phyloP scores from a whole-genome alignment of 345 rosid genomes.

The Lepidium aucheri region DNA sequence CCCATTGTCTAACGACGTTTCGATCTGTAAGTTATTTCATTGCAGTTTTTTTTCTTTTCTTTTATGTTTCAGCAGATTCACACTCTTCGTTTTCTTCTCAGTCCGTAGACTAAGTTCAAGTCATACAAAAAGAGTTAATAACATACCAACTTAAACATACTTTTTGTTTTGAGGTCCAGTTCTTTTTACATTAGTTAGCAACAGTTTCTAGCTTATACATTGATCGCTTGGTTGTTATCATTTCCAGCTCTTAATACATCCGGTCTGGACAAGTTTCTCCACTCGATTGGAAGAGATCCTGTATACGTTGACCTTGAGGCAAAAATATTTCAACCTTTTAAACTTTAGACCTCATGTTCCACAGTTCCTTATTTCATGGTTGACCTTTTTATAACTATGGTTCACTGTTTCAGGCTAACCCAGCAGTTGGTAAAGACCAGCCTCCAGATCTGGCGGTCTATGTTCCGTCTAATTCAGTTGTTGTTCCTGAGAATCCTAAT shows the following conservation, averaged over 20 bases:
- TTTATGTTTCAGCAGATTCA: not conserved
- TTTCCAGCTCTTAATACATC: slow-evolving; percentile 50
- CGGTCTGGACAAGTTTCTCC: slow-evolving; percentile 71
- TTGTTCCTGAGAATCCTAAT: slow-evolving; percentile 44
- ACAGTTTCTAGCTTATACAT: not conserved
- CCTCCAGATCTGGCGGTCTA: slow-evolving; percentile 82
- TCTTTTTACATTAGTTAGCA: not conserved
- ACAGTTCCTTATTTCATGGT: not conserved
- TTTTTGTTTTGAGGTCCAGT: not conserved
- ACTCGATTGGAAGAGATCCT: slow-evolving; percentile 60
- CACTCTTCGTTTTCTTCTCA: not conserved
- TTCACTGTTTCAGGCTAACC: slow-evolving; percentile 55
- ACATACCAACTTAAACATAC: not conserved
- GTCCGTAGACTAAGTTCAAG: not conserved
- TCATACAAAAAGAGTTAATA: not conserved
- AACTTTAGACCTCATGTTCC: not conserved
- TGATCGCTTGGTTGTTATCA: not conserved
- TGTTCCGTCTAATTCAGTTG: slow-evolving; percentile 55
- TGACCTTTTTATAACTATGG: not conserved
- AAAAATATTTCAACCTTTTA: slow-evolving; percentile 7
- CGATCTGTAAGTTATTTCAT: slow-evolving; percentile 50
- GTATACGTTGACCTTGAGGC: slow-evolving; percentile 76
- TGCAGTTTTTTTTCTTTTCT: not conserved
- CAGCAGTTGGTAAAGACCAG: slow-evolving; percentile 80
- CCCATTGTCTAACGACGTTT: slow-evolving; percentile 73